Evolutionary conservation across 1,139 yeast species (phyloP), one percentile per base, ranked within the genome.

Genomic region (Nakaseomyces nivariensis): DNA sequence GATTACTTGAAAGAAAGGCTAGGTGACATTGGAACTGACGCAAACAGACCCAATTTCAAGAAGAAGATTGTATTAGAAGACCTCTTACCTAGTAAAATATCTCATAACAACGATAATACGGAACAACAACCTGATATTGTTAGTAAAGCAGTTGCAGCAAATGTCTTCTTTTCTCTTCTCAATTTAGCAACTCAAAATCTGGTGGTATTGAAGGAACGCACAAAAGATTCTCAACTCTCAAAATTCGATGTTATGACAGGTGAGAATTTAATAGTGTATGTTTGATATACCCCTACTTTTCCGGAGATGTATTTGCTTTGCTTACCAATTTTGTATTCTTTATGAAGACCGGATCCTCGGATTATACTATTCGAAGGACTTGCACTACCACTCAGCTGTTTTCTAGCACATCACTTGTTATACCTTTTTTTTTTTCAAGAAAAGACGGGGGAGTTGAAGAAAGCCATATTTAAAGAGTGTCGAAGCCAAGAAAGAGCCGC

Each of bases 91-190:
- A 58, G 63, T 40, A 51, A 42, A 10, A 13, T 57, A 26, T 49
- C 56, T 4, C 50, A 49, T 9, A 8, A 4, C 11, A 4, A n/a
- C 3, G 50, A 47, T 10, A 49, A 37, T 9, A 49, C 49, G 3
- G 48, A 48, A 7, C 24, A 24, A 11, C 24, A 24, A 11, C 42
- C 33, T 8, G 43, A 50, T 5, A 29, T 48, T 4, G 57, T 60
- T 22, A 56, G 56, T 34, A 61, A 55, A 46, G 53, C 53, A 33
- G 54, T 63, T 6, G 67, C 66, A 5, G 63, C 67, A 10, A 62
- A 59, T 37, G 67, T 67, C 0, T 64, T 64, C 47, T 48, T 64
- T 13, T 59, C 66, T 2, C 27, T 64, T 31, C 49, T 64, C 25
- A 59, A 56, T 33, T 50, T 64, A n/a, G 66, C 67, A 0, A 54